phyloP scores from a whole-genome alignment of 306 rosid genomes.

The Crataegus laevigata region DNA sequence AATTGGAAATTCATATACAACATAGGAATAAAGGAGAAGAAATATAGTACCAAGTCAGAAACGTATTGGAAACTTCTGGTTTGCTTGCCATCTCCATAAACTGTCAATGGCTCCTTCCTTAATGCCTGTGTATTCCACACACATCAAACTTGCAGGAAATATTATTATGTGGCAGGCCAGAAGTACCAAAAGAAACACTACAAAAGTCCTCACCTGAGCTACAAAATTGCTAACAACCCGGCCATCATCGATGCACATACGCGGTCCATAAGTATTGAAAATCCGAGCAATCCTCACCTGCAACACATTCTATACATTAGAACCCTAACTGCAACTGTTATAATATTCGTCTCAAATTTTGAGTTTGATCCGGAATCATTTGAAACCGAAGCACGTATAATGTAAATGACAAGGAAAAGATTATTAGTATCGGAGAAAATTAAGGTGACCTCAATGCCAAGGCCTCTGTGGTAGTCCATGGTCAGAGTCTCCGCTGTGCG shows the following conservation, averaged over 20 bases:
- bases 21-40: neutral
- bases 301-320: neutral
- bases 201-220: conserved; percentile 54
- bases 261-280: conserved; percentile 85
- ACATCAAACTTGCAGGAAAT: neutral
- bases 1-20: neutral
- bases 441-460: conserved; percentile 68
- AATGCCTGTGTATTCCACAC: conserved; percentile 41
- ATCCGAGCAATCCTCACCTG: conserved; percentile 90
- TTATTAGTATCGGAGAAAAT: neutral
- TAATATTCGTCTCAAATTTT: neutral
- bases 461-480: conserved; percentile 94
- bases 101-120: conserved; percentile 92
- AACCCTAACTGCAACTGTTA: neutral
- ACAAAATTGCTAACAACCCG: conserved; percentile 93
- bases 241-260: conserved; percentile 90
- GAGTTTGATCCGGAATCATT: neutral
- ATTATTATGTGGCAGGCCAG: no score
- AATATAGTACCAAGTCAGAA: conserved; percentile 70
- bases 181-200: no score
- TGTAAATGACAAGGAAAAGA: neutral
- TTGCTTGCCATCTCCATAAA: conserved; percentile 91
- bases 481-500: conserved; percentile 86
- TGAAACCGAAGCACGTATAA: neutral
- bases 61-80: conserved; percentile 95